A percentile compares a stretch with the other conserved stretches of the same genome.
These are phyloP conservation scores for Amylostereum chailletii DNA, from an alignment of 1,284 basidiomycete genomes.

Conservation along the genomic window DNA sequence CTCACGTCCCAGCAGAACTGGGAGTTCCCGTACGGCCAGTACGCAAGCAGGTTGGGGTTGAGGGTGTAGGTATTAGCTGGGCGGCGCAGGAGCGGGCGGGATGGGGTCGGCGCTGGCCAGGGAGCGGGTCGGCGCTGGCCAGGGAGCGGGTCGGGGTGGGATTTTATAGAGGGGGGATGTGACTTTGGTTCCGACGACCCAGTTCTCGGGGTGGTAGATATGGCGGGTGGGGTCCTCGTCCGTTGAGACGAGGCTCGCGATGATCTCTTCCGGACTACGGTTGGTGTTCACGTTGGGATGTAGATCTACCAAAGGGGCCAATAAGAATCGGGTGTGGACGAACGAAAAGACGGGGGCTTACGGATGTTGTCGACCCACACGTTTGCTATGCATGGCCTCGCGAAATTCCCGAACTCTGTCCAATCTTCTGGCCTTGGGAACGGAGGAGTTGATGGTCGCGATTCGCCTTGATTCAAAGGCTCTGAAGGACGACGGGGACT, in stretches of 20 bases:
- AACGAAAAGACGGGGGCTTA: slow-evolving; percentile 8
- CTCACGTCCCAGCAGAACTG: slow-evolving; percentile 3
- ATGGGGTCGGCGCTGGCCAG: neutral
- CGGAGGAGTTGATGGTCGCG: neutral
- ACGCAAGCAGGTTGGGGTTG: neutral
- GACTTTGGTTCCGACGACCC: neutral
- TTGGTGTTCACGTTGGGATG: too few relatives aligned
- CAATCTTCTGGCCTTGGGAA: slow-evolving; percentile 19
- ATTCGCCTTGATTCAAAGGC: too few relatives aligned
- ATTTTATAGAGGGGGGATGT: neutral
- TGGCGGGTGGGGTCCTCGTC: too few relatives aligned
- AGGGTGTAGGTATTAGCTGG: neutral
- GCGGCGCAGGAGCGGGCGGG: neutral
- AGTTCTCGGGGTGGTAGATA: neutral
- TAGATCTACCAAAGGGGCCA: too few relatives aligned
- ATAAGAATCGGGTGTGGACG: too few relatives aligned
- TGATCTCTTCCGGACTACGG: too few relatives aligned
- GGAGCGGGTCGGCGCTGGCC: neutral
- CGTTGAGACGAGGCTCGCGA: too few relatives aligned
- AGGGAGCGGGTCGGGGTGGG: neutral
- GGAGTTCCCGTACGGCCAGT: neutral
- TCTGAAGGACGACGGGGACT: too few relatives aligned
- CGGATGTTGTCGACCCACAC: slow-evolving; percentile 28
- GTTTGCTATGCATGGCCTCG: slow-evolving; percentile 27
- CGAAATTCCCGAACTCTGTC: slow-evolving; percentile 38